A percentile compares a stretch with the other conserved stretches of the same genome.
These are phyloP conservation scores for Seiridium unicorne DNA, from an alignment of 2,329 filamentous ascomycete species.

Conservation along the genomic window DNA sequence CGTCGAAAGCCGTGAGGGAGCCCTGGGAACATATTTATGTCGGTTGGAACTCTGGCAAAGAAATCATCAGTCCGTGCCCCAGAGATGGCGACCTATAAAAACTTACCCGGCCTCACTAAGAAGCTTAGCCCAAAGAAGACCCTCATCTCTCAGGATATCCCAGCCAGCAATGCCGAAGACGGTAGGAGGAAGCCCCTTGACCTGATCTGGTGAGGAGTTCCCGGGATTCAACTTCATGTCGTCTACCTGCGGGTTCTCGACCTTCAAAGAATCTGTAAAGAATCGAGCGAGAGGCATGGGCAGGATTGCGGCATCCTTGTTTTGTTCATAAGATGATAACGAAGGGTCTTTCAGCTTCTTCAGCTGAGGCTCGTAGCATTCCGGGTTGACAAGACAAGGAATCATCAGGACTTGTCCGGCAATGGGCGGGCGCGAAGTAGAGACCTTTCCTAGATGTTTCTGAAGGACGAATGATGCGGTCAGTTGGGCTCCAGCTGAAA, in stretches of 20 bases:
- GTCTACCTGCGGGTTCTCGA: conserved; percentile 18
- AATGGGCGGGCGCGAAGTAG: conserved; percentile 25
- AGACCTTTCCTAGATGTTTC: conserved; percentile 27
- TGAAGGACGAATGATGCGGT: conserved; percentile 37
- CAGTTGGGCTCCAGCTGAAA: conserved; percentile 45
- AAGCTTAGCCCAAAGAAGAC: conserved; percentile 1
- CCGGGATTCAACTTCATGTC: conserved; percentile 40
- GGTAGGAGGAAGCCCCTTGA: conserved; percentile 7
- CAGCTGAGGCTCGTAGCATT: conserved; percentile 28
- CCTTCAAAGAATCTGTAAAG: conserved; percentile 26
- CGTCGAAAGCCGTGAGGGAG: conserved; percentile 9
- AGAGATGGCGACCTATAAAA: neutral
- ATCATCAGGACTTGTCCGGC: conserved; percentile 53
- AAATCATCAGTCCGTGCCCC: neutral
- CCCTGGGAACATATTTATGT: conserved; percentile 8
- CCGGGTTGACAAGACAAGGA: conserved; percentile 37
- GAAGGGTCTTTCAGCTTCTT: conserved; percentile 33
- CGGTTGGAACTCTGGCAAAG: conserved; percentile 4
- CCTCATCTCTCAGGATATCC: conserved; percentile 6
- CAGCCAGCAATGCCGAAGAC: conserved; percentile 8
- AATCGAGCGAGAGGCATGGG: conserved; percentile 33
- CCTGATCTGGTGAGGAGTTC: conserved; percentile 14
- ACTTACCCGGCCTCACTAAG: conserved; percentile 8
- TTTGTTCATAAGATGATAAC: conserved; percentile 42
- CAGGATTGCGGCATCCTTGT: conserved; percentile 48